A percentile compares a stretch with the other conserved stretches of the same genome.
Conservation (phyloP, 352 stramenopile genomes). For the Globisporangium paroecandrum region DNA sequence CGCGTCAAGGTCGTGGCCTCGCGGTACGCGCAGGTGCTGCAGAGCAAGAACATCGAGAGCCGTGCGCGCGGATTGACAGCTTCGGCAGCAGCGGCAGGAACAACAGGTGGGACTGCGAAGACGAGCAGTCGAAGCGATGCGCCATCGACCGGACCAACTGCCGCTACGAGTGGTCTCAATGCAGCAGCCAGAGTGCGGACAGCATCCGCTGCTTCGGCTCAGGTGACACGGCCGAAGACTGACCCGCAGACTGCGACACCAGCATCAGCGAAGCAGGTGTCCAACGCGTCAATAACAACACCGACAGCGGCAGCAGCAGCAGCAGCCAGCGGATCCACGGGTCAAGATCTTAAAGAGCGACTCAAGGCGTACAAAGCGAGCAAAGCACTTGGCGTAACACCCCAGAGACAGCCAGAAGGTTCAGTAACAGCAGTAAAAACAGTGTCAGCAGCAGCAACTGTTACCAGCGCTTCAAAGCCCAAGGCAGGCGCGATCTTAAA, state of each 20-base stretch:
- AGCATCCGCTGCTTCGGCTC: neutral
- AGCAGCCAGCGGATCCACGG: neutral
- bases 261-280: neutral
- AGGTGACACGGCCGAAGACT: neutral
- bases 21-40: slow-evolving; percentile 50
- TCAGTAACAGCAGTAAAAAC: too few species aligned
- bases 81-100: neutral
- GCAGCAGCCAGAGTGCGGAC: neutral
- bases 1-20: slow-evolving; percentile 54
- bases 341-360: slow-evolving; percentile 34
- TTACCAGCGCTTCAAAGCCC: neutral
- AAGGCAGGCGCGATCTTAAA: neutral
- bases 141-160: neutral
- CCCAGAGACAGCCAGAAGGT: neutral
- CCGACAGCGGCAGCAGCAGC: neutral
- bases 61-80: slow-evolving; percentile 3
- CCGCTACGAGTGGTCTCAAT: neutral
- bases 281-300: slow-evolving; percentile 1
- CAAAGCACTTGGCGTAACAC: slow-evolving; percentile 22
- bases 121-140: neutral
- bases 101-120: neutral
- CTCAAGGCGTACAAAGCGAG: slow-evolving; percentile 39
- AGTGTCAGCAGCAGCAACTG: neutral
- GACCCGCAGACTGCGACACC: slow-evolving; percentile 9
- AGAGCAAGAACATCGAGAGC: slow-evolving; percentile 36